Evolutionary conservation across 352 stramenopile species (phyloP), one percentile per base, ranked within the genome.

Genomic region (Phytophthora pluvialis): DNA sequence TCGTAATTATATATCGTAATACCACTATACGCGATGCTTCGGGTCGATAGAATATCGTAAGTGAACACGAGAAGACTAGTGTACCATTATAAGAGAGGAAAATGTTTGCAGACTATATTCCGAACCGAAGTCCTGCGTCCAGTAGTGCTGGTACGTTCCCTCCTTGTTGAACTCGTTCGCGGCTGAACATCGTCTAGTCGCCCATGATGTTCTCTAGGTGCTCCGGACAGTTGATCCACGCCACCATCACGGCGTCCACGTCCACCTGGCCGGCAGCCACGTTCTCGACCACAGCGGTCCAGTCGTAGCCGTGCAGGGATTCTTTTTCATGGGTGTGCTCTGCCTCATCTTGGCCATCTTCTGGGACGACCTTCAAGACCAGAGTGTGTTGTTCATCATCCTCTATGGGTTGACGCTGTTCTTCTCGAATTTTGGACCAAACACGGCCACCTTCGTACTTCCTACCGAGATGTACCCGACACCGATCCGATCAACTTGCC

Each of bases 401-500:
- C 50, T 94, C 3, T 94, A 90, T 60, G 80, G 83, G 0, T 63
- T 93, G 21, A 79, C 82, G 3, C 80, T 95, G n/a, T 93, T 91
- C 53, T 90, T 90, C 59, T 72, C 82, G 38, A 93, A 95, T 68
- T 95, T 96, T 51, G 89, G 89, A 0, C 87, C 88, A 28, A 94
- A 94, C 71, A 80, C 70, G 39, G 86, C 88, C 16, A 96, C 88
- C 10, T 96, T 96, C 70, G 81, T 97, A 28, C 80, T 97, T 66
- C 89, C 90, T 0, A 88, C 90, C 0, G 91, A 97, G 72, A 89
- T 96, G 45, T 81, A 74, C 60, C 77, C 77, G 28, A 97, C 90
- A 6, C 75, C 91, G 55, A 89, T 96, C 63, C 78, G 90, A 16
- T 91, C 81, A 15, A 87, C 85, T 11, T 94, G 87, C 56, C 89